Base-by-base conservation (phyloP, 768 basidiomycete genomes). In the Psilocybe azurescens region DNA sequence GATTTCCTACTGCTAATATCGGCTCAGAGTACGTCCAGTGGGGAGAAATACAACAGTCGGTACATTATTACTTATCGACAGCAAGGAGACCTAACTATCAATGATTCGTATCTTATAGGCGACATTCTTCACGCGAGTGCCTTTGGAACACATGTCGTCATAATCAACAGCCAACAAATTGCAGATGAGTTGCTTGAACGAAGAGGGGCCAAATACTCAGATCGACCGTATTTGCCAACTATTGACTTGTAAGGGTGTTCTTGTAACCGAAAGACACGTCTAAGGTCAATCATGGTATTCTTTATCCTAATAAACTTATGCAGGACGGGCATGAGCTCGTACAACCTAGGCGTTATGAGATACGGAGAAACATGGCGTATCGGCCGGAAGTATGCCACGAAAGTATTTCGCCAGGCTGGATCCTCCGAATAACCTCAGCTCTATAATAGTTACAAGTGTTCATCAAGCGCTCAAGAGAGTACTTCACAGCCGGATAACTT, bases 281-380 rank as follows among this genome's bases (percentile, higher is more conserved):
- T 24, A 24, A 24, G 24, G 24, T 24, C 24, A 24, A 24, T 24
- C 24, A 24, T 24, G 24, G 24, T 24, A 24, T 24, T 24, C 24
- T 24, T 24, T 24, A 24, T 24, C 24, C 24, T 24, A 24, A 24
- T 2, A 24, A n/a, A 24, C 24, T 24, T 24, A 24, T 24, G 24
- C 33, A 11, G 9, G 5, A 1, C 44, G 53, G 72, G 74, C 32
- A 63, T 66, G 49, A 73, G 65, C 65, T 67, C 61, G 39, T 69
- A 64, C 38, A 67, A 66, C 30, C 46, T 70, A 44, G 68, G 63
- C 1, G 59, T 72, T 24, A 63, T 71, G 60, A 62, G 41, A 2
- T 73, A 76, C 54, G 70, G 70, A 7, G 56, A 63, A 3, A 46
- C 32, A 38, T 77, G 70, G 72, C 58, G 66, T 20, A 52, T 62